A percentile compares a stretch with the other conserved stretches of the same genome.
These are phyloP conservation scores for Phaeodactylum tricornutum DNA, from an alignment of 108 stramenopile genomes.

Conservation along the genomic window DNA sequence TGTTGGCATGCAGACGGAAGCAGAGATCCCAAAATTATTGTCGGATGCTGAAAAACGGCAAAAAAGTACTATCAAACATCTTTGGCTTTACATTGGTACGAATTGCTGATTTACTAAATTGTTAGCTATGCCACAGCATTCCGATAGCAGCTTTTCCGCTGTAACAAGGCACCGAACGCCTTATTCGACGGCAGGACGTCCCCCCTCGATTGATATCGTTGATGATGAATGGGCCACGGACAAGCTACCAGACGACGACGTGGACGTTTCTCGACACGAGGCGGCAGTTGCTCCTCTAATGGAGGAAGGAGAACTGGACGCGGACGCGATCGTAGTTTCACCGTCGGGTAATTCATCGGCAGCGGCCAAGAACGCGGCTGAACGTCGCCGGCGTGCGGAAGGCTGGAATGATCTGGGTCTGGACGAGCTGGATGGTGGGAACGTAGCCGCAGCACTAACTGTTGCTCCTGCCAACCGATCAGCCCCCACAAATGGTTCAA, in stretches of 20 bases:
- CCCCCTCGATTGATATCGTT: constrained; percentile 50
- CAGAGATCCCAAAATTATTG: too few species aligned
- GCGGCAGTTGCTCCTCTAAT: constrained; percentile 45
- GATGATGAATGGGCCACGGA: constrained; percentile 75
- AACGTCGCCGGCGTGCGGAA: constrained; percentile 64
- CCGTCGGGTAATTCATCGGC: constrained; percentile 64
- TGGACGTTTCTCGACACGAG: constrained; percentile 50
- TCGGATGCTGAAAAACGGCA: too few species aligned
- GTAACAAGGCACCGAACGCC: constrained; percentile 53
- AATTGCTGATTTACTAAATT: too few species aligned
- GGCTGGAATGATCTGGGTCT: constrained; percentile 81
- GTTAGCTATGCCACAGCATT: constrained; percentile 21
- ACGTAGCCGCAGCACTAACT: not conserved
- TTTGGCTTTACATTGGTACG: too few species aligned
- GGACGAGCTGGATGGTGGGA: constrained; percentile 49
- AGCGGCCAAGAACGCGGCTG: constrained; percentile 37
- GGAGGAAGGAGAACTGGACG: constrained; percentile 73
- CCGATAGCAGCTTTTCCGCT: constrained; percentile 68
- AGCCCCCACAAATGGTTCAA: too few species aligned
- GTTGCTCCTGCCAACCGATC: too few species aligned
- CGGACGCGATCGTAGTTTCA: constrained; percentile 64
- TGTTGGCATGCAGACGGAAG: too few species aligned
- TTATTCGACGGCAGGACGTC: constrained; percentile 26
- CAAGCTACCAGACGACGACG: constrained; percentile 62
- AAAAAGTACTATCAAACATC: too few species aligned